Base-by-base conservation (phyloP, 2,329 filamentous ascomycete species). In the Stachybotrys chartarum region DNA sequence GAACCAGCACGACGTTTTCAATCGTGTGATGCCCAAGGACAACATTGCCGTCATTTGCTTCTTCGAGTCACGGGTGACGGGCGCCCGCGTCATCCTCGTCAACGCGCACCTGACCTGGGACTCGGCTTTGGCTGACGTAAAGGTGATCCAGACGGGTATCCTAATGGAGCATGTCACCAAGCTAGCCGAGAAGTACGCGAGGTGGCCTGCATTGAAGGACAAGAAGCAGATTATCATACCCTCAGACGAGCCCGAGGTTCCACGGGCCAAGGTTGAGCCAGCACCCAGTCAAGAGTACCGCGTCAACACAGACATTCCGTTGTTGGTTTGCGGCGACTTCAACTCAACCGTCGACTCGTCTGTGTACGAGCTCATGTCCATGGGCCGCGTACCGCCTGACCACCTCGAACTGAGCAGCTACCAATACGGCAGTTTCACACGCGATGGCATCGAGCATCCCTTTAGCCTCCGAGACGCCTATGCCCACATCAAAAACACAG, bases 91-190 rank as follows among this genome's bases (percentile, higher is more conserved):
- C 66, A 96, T 99, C 59, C 85, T 97, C 42, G 91, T 91, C 62
- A 97, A 97, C 67, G 90, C 90, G 6, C 94, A 99, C 76, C 79
- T 97, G 53, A 95, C 91, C 65, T 99, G 94, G 94, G 92, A 99
- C 65, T 90, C 91, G 2, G 86, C 83, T 5, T 87, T 90, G 65
- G 89, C 90, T 58, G 94, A 99, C 66, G 94, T 99, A 72, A 99
- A 99, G 76, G 80, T 96, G 48, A 91, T 99, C 30, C 94, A 99
- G 74, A 94, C 91, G 0, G 94, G 92, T 57, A 95, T 99, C 60
- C 71, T 99, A 61, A 91, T 99, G 87, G 93, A 97, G 66, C 85
- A 92, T 54, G 82, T 99, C 50, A 88, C 87, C 8, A 94, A 91
- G 70, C 78, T 93, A 53, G 89, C 92, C 0, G 91, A 96, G 62